These are phyloP conservation scores for Tylopilus felleus DNA, from an alignment of 768 basidiomycete species.

Conservation along the genomic window DNA sequence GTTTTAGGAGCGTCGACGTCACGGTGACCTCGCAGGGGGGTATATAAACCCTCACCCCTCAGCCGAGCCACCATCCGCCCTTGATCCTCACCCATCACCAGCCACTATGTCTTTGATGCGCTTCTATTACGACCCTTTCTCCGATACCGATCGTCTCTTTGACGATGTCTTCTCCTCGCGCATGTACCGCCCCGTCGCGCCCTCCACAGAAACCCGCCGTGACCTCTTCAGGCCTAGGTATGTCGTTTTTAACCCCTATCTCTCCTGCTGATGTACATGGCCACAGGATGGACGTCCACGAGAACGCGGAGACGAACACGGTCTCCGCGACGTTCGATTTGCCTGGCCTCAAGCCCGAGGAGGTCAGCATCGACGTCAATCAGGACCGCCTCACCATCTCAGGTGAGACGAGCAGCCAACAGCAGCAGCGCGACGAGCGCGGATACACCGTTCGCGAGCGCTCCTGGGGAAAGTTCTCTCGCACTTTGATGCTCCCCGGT, in stretches of 20 bases:
- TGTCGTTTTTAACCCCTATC: not conserved
- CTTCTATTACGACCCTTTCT: slow-evolving; percentile 38
- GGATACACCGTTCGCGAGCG: slow-evolving; percentile 43
- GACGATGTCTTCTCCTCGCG: slow-evolving; percentile 36
- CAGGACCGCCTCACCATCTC: slow-evolving; percentile 49
- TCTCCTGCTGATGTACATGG: not conserved
- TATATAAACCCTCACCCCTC: slow-evolving; percentile 3
- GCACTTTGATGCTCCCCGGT: slow-evolving; percentile 45
- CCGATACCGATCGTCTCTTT: slow-evolving; percentile 43
- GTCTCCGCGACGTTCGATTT: slow-evolving; percentile 58
- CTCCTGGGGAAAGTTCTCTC: slow-evolving; percentile 45
- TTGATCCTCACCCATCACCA: not conserved
- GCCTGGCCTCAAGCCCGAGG: slow-evolving; percentile 50
- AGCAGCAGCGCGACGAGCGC: slow-evolving; percentile 32
- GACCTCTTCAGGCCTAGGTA: slow-evolving; percentile 34
- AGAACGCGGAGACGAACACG: slow-evolving; percentile 42
- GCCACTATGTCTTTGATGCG: slow-evolving; percentile 24
- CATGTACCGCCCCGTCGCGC: slow-evolving; percentile 13
- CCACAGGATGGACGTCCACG: slow-evolving; percentile 55
- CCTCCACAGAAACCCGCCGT: slow-evolving; percentile 5
- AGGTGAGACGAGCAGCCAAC: slow-evolving; percentile 40
- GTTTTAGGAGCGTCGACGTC: not conserved
- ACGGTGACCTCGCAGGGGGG: not conserved
- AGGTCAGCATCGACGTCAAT: slow-evolving; percentile 50
- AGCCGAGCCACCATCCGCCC: not conserved